These are phyloP conservation scores for Paramecium caudatum DNA, from an alignment of 73 alveolate species.

Conservation along the genomic window DNA sequence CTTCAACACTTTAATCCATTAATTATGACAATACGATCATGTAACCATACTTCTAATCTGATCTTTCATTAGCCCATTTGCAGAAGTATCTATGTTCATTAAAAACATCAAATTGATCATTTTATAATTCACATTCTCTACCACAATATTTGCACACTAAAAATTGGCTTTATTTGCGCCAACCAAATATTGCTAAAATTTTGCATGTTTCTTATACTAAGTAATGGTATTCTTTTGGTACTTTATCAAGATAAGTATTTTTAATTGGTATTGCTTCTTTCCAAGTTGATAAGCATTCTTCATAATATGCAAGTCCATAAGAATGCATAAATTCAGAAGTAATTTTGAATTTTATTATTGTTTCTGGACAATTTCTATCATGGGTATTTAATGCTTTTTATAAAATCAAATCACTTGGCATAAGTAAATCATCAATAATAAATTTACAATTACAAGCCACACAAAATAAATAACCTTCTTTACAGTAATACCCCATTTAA, in stretches of 20 bases:
- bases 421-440: not conserved
- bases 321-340: conserved; percentile 39
- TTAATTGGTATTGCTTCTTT: not conserved
- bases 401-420: conserved; percentile 8
- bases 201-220: not conserved
- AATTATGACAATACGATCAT: not conserved
- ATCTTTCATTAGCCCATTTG: conserved; percentile 49
- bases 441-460: not conserved
- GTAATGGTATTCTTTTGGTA: not conserved
- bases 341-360: not conserved
- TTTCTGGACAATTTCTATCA: not conserved
- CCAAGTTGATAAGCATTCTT: conserved; percentile 30
- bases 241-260: not conserved
- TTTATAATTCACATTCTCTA: not conserved
- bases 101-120: conserved; percentile 47
- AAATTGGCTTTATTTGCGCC: not conserved
- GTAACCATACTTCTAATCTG: not conserved
- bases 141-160: conserved; percentile 65
- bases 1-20: not conserved
- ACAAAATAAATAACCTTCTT: not conserved
- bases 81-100: conserved; percentile 52
- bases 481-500: not conserved
- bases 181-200: conserved; percentile 59
- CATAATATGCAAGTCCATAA: conserved; percentile 42
- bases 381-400: not conserved